phyloP scores from a whole-genome alignment of 2,329 filamentous ascomycete species.

The Pseudogymnoascus sp. region DNA sequence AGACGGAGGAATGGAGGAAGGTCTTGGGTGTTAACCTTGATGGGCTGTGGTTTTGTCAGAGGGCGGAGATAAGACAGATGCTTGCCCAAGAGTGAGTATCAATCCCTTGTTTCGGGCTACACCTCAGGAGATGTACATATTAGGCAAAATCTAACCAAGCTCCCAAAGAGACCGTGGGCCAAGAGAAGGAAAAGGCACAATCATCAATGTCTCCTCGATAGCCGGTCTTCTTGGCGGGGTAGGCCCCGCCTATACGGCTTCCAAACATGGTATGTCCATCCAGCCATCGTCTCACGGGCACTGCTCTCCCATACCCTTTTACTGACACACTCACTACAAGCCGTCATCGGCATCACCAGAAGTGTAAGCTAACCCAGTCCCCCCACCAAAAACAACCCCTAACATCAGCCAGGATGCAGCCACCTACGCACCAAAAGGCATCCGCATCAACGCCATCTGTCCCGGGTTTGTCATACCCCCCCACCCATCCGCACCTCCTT shows the following conservation, averaged over 20 bases:
- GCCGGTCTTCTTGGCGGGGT: conserved; percentile 36
- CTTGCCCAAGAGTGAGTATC: conserved; percentile 37
- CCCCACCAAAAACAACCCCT: neutral
- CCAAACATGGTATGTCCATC: conserved; percentile 38
- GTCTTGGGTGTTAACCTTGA: conserved; percentile 45
- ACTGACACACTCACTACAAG: conserved; percentile 10
- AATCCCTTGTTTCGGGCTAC: neutral
- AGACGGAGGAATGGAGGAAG: conserved; percentile 39
- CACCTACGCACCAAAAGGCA: conserved; percentile 40
- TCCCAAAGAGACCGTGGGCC: conserved; percentile 28
- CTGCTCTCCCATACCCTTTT: neutral
- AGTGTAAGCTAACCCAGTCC: conserved; percentile 18
- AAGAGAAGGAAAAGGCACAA: conserved; percentile 38
- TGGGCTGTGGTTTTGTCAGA: conserved; percentile 49
- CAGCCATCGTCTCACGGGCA: neutral
- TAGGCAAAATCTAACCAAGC: neutral
- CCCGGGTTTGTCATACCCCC: conserved; percentile 32
- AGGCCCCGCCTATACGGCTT: conserved; percentile 36
- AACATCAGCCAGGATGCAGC: conserved; percentile 34
- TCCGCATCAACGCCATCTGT: conserved; percentile 54
- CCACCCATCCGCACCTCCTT: conserved; percentile 7
- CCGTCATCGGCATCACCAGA: conserved; percentile 43
- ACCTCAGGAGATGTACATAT: neutral
- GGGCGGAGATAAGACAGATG: conserved; percentile 44
- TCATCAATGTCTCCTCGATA: conserved; percentile 47